Conservation (phyloP, 768 basidiomycete genomes). For the Rhizopogon vesiculosus region DNA sequence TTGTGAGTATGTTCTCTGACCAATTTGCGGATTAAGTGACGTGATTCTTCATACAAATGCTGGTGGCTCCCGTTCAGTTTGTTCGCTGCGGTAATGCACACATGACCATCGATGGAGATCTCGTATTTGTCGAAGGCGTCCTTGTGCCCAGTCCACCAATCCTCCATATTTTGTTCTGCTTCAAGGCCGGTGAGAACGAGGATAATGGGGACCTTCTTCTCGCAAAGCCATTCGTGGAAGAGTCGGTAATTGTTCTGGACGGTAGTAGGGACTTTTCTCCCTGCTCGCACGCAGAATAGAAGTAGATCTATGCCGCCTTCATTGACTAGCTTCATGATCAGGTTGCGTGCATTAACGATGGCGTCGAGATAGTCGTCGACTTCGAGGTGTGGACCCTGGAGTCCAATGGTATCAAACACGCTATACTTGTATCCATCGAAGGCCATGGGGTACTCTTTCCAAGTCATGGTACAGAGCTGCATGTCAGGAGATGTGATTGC, state of each 20-base stretch:
- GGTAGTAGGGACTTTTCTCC: slow-evolving; percentile 22
- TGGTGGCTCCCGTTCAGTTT: slow-evolving; percentile 5
- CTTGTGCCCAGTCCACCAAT: slow-evolving; percentile 17
- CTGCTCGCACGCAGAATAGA: slow-evolving; percentile 29
- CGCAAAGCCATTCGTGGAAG: slow-evolving; percentile 37
- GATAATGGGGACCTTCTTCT: slow-evolving; percentile 25
- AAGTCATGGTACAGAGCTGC: slow-evolving; percentile 26
- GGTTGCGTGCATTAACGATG: slow-evolving; percentile 26
- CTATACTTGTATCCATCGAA: slow-evolving; percentile 16
- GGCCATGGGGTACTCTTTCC: slow-evolving; percentile 20
- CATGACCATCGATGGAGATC: slow-evolving; percentile 24
- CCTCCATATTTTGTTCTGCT: slow-evolving; percentile 11
- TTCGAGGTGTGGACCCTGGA: slow-evolving; percentile 21
- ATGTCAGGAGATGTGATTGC: slow-evolving; percentile 22
- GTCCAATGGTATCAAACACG: slow-evolving; percentile 30
- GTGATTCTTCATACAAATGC: neutral
- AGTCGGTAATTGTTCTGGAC: slow-evolving; percentile 28
- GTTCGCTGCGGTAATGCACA: slow-evolving; percentile 27
- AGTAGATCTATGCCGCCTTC: slow-evolving; percentile 28
- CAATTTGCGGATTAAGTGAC: neutral
- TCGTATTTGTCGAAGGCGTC: slow-evolving; percentile 16
- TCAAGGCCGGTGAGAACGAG: slow-evolving; percentile 30
- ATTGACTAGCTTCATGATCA: slow-evolving; percentile 29
- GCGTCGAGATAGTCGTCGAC: slow-evolving; percentile 22
- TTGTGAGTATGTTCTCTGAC: neutral